Percentiles rank a stretch among this genome's conserved stretches.
These are phyloP conservation scores for Neltuma alba DNA, from an alignment of 306 rosid genomes.

Conservation along the genomic window DNA sequence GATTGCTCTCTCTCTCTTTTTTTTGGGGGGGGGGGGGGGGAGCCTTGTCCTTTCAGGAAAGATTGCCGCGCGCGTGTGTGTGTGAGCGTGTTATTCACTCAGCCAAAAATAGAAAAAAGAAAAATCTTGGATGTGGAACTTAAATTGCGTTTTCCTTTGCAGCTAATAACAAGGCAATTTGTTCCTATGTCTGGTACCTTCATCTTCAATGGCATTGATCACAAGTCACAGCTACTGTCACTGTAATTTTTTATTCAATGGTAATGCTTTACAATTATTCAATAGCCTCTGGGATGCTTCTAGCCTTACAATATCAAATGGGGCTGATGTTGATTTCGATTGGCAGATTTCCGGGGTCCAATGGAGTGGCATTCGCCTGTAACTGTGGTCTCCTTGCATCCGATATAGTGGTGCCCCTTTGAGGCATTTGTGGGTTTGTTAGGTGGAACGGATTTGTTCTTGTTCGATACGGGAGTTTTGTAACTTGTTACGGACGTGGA, in stretches of 20 bases:
- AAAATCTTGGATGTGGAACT: conserved; percentile 17
- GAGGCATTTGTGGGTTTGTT: conserved; percentile 25
- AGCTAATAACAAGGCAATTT: conserved; percentile 94
- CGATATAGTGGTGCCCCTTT: background rate
- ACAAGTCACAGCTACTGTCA: conserved; percentile 80
- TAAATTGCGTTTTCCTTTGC: conserved; percentile 29
- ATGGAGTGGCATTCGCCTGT: conserved; percentile 16
- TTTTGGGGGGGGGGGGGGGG: too few species aligned
- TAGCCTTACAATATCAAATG: background rate
- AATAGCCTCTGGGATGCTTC: background rate
- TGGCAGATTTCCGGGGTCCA: conserved; percentile 38
- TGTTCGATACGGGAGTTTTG: conserved; percentile 32
- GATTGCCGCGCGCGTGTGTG: too few species aligned
- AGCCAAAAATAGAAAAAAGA: too few species aligned
- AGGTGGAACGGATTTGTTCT: conserved; percentile 12
- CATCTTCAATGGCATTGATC: conserved; percentile 94
- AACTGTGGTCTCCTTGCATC: conserved; percentile 12
- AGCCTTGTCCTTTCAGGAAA: too few species aligned
- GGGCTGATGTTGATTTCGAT: conserved; percentile 29
- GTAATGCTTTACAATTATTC: conserved; percentile 19
- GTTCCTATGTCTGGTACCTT: conserved; percentile 90
- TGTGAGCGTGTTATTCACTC: too few species aligned
- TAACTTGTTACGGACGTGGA: conserved; percentile 11
- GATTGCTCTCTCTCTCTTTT: too few species aligned
- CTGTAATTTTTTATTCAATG: conserved; percentile 47